Evolutionary conservation across 257 asterid genomes (phyloP), one percentile per base, ranked within the genome.

Genomic region (Ligustrum vulgare): DNA sequence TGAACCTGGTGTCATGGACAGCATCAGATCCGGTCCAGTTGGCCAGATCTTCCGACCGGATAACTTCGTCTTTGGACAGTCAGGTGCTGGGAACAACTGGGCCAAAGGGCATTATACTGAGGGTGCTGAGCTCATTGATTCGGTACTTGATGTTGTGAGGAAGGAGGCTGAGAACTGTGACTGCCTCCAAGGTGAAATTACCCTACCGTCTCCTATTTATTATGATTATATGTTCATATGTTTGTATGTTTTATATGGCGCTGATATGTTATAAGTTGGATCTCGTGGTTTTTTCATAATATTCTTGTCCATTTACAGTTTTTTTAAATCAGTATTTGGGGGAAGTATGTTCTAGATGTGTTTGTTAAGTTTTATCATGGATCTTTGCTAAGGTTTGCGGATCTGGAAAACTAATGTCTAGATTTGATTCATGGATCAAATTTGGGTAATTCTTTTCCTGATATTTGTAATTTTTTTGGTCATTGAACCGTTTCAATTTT

Each of bases 41-140:
- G 79, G 79, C 72, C 18, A 74, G 67, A 49, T 45, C 54, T 45
- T 45, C 54, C 20, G 54, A 15, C 54, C 54, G 54, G 54, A 45
- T 45, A 45, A 45, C 54, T 45, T 45, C n/a, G 54, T 45, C 7
- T 45, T 45, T 45, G 54, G 54, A 45, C 54, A 45, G 54, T 45
- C 54, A 1, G 54, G 54, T 45, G 54, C 54, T 15, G 54, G 54
- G n/a, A 45, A 45, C 13, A 45, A 45, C 54, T 45, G 54, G 54
- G 54, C 54, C 15, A 45, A 45, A 45, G 54, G 54, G 54, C 54
- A 75, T 36, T 75, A 75, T 18, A 75, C 79, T 32, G 79, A 75
- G 31, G 79, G 79, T 9, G 79, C 79, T 75, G 79, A 75, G 73
- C 79, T 75, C 18, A 75, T 75, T 54, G 79, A 75, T 35, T 45